Conservation (phyloP, 305 asterid species). For the Fraxinus greggii region DNA sequence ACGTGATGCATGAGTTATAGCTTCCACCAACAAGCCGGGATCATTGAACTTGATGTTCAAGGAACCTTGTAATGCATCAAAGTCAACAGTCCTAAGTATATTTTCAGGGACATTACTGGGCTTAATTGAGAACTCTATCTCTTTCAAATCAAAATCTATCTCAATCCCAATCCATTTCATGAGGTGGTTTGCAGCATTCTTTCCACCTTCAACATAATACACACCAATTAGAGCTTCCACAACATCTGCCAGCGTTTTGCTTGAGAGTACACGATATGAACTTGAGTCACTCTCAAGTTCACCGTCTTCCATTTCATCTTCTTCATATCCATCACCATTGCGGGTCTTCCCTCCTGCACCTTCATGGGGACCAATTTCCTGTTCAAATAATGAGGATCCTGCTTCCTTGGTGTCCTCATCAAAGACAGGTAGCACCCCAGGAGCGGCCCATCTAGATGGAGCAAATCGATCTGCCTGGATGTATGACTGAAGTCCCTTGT, state of each 20-base stretch:
- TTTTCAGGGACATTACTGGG: conserved; percentile 64
- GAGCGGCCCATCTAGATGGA: conserved; percentile 99
- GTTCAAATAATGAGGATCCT: conserved; percentile 52
- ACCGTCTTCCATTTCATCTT: conserved; percentile 89
- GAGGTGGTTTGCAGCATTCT: conserved; percentile 83
- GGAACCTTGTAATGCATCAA: conserved; percentile 70
- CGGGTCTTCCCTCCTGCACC: conserved; percentile 29
- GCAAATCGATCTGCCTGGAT: conserved; percentile 99
- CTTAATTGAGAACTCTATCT: conserved; percentile 46
- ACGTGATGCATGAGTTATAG: conserved; percentile 98
- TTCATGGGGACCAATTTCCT: conserved; percentile 34
- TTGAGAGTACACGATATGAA: conserved; percentile 94
- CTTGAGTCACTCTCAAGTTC: conserved; percentile 93
- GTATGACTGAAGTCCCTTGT: conserved; percentile 86
- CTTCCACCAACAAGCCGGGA: conserved; percentile 78
- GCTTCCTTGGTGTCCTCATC: conserved; percentile 85
- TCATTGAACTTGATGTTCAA: conserved; percentile 66
- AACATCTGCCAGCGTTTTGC: conserved; percentile 96
- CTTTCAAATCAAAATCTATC: conserved; percentile 71
- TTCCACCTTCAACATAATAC: conserved; percentile 96
- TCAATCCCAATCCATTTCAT: conserved; percentile 96
- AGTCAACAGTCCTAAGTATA: conserved; percentile 71
- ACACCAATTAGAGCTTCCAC: conserved; percentile 98
- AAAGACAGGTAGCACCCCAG: conserved; percentile 93
- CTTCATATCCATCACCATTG: conserved; percentile 54